Conservation (phyloP, 495 filamentous ascomycete genomes). For the Lepidopterella palustris region DNA sequence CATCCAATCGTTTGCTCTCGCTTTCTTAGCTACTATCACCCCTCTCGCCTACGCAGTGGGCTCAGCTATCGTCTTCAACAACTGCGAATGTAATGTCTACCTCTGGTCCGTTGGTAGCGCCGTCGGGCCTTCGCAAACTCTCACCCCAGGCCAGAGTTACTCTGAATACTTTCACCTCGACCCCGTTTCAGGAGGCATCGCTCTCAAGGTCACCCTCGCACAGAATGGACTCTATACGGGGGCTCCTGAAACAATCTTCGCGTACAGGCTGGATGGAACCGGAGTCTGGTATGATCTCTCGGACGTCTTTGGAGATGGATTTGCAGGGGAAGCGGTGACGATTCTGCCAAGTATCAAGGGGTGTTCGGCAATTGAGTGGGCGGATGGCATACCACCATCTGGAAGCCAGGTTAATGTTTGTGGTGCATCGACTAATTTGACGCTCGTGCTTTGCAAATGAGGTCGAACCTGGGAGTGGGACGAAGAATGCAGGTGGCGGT, state of each 20-base stretch:
- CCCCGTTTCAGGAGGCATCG: conserved; percentile 45
- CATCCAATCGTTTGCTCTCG: not conserved
- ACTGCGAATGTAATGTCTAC: conserved; percentile 43
- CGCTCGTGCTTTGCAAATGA: not conserved
- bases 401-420: conserved; percentile 49
- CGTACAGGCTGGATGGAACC: conserved; percentile 45
- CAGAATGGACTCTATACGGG: conserved; percentile 48
- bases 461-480: not conserved
- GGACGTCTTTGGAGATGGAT: conserved; percentile 49
- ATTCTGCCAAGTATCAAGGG: conserved; percentile 37
- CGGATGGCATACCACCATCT: conserved; percentile 40
- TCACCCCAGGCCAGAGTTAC: conserved; percentile 38
- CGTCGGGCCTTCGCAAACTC: conserved; percentile 34
- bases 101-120: conserved; percentile 51
- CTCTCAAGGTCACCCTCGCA: conserved; percentile 47
- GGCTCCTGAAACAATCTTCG: conserved; percentile 47
- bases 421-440: not conserved
- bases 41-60: conserved; percentile 38
- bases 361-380: conserved; percentile 47
- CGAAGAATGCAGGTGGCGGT: not conserved
- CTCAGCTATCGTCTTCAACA: conserved; percentile 46
- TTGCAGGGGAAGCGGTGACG: conserved; percentile 40
- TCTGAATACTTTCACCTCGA: conserved; percentile 43
- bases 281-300: conserved; percentile 50
- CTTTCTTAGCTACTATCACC: not conserved